Percentiles rank a stretch among this genome's conserved stretches.
Evolutionary conservation across 768 basidiomycete genomes (phyloP).

Genomic region (Boletus reticuloceps): DNA sequence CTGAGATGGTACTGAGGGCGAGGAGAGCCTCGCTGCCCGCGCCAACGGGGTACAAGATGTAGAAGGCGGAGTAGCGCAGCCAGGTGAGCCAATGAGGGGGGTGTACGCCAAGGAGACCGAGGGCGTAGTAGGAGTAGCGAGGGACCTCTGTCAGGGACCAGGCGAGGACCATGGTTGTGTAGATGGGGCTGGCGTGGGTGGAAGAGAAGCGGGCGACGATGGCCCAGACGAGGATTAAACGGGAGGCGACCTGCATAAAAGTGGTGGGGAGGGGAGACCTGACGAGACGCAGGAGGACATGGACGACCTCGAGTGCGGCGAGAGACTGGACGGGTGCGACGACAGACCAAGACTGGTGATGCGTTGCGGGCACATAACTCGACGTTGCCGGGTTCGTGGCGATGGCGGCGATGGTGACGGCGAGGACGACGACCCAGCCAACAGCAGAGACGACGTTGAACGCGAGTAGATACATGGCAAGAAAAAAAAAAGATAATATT

Average conservation of each 20-base stretch:
- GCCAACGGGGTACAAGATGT: conserved; percentile 89
- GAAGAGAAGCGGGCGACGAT: conserved; percentile 40
- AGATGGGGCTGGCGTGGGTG: conserved; percentile 73
- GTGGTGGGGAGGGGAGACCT: conserved; percentile 75
- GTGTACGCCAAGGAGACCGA: conserved; percentile 51
- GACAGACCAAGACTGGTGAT: conserved; percentile 54
- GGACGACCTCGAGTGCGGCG: conserved; percentile 81
- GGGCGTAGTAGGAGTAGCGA: conserved; percentile 87
- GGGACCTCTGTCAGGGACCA: conserved; percentile 93
- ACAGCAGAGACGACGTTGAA: conserved; percentile 78
- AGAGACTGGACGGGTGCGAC: conserved; percentile 77
- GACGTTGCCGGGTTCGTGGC: background rate
- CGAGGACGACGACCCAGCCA: conserved; percentile 75
- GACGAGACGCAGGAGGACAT: conserved; percentile 78
- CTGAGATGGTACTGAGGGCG: conserved; percentile 70
- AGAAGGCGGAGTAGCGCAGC: conserved; percentile 92
- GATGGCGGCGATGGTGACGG: conserved; percentile 50
- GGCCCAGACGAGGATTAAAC: conserved; percentile 85
- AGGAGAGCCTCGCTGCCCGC: conserved; percentile 89
- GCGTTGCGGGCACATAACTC: conserved; percentile 45
- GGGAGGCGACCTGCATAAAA: conserved; percentile 72
- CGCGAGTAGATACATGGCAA: conserved; percentile 55
- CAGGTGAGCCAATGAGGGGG: conserved; percentile 61
- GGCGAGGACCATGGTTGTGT: conserved; percentile 87
- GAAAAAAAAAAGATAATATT: no score